Percentiles rank a stretch among this genome's conserved stretches.
Conservation (phyloP, 371 early-diverging fungal species). For the Zychaea mexicana region DNA sequence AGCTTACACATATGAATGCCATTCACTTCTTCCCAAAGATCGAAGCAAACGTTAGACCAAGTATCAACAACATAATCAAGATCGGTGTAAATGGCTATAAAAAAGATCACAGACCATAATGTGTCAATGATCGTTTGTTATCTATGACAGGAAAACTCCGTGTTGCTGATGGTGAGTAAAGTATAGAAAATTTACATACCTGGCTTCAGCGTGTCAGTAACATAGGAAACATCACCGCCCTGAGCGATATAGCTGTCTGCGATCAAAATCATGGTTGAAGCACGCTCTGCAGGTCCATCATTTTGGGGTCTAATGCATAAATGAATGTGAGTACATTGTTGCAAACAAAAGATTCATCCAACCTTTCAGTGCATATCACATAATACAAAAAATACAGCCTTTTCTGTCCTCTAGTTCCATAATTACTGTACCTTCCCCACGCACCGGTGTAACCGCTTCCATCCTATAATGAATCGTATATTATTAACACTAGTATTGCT, state of each 20-base stretch:
- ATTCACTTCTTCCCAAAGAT: slow-evolving; percentile 64
- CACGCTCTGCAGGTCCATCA: slow-evolving; percentile 85
- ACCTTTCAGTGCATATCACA: too few species aligned
- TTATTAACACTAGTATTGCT: too few species aligned
- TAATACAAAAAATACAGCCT: too few species aligned
- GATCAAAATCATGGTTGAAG: slow-evolving; percentile 50
- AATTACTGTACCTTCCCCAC: slow-evolving; percentile 27
- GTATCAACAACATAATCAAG: slow-evolving; percentile 62
- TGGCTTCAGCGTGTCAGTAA: slow-evolving; percentile 16
- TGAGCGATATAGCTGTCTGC: slow-evolving; percentile 29
- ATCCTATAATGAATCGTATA: neutral
- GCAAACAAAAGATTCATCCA: too few species aligned
- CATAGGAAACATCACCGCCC: slow-evolving; percentile 16
- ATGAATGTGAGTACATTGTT: too few species aligned
- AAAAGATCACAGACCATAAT: neutral
- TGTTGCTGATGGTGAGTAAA: neutral
- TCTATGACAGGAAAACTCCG: too few species aligned
- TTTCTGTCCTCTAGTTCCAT: too few species aligned
- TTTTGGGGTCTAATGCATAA: slow-evolving; percentile 60
- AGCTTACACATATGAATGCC: slow-evolving; percentile 74
- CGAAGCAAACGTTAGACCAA: slow-evolving; percentile 51
- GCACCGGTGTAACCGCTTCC: slow-evolving; percentile 15
- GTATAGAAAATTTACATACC: neutral
- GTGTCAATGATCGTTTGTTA: too few species aligned
- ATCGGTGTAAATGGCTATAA: slow-evolving; percentile 38